Percentiles rank a stretch among this genome's conserved stretches.
These are phyloP conservation scores for Hypomyces perniciosus DNA, from an alignment of 2,329 filamentous ascomycete genomes.

Conservation along the genomic window DNA sequence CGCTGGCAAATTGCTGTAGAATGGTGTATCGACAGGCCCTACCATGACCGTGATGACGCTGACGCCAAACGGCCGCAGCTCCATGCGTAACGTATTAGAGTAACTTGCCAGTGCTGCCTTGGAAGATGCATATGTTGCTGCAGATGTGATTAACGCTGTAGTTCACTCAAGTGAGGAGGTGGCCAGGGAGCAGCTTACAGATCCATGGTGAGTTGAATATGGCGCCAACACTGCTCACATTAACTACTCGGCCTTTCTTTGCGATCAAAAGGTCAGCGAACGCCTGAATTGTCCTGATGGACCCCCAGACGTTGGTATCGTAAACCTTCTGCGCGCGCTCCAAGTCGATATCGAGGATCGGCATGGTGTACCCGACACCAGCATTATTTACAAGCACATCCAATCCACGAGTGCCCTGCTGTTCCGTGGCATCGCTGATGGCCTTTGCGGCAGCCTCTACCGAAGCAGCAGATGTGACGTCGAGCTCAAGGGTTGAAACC, in stretches of 20 bases:
- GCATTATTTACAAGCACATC: slow-evolving; percentile 30
- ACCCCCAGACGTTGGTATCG: slow-evolving; percentile 26
- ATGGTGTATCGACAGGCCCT: slow-evolving; percentile 3
- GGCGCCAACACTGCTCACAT: slow-evolving; percentile 24
- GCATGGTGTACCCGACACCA: slow-evolving; percentile 22
- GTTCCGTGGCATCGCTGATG: slow-evolving; percentile 4
- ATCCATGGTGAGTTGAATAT: slow-evolving; percentile 21
- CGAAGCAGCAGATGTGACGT: slow-evolving; percentile 23
- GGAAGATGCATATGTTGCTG: slow-evolving; percentile 11
- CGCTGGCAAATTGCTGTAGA: slow-evolving; percentile 4
- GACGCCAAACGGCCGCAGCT: slow-evolving; percentile 22
- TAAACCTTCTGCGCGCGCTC: slow-evolving; percentile 20
- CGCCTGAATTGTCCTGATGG: slow-evolving; percentile 23
- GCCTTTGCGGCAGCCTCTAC: slow-evolving; percentile 17
- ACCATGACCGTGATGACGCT: slow-evolving; percentile 16
- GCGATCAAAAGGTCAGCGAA: slow-evolving; percentile 23
- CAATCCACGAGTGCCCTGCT: slow-evolving; percentile 13
- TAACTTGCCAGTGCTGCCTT: slow-evolving; percentile 13
- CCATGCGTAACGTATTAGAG: slow-evolving; percentile 20
- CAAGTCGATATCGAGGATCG: slow-evolving; percentile 20
- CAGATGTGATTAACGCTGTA: background rate
- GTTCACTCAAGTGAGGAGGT: background rate
- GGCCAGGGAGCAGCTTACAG: slow-evolving; percentile 4
- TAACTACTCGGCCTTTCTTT: slow-evolving; percentile 22
- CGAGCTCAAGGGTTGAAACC: slow-evolving; percentile 23